Conservation (phyloP, 768 basidiomycete genomes). For the Lactarius trivialis region DNA sequence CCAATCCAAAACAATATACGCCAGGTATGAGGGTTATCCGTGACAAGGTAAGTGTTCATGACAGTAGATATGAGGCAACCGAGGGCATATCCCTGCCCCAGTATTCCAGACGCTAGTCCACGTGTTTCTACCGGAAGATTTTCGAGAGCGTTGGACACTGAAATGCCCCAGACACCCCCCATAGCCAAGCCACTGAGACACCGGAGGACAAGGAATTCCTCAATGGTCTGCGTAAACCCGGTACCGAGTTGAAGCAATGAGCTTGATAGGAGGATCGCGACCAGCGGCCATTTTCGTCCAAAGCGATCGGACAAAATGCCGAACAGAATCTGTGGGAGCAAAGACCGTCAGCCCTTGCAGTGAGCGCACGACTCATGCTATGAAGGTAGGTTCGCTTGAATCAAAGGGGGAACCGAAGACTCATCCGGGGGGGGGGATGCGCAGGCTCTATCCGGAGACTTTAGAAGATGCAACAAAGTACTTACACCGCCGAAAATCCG, state of each 20-base stretch:
- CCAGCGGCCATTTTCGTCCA: slow-evolving; percentile 90
- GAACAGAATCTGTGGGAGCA: slow-evolving; percentile 48
- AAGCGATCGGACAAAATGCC: slow-evolving; percentile 79
- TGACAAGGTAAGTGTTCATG: slow-evolving; percentile 63
- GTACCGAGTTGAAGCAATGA: slow-evolving; percentile 70
- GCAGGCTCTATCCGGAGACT: not conserved
- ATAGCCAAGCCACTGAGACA: slow-evolving; percentile 81
- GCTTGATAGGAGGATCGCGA: slow-evolving; percentile 65
- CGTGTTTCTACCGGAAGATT: slow-evolving; percentile 81
- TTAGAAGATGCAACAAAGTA: not conserved
- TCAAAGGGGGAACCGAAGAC: not conserved
- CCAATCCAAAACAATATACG: slow-evolving; percentile 76
- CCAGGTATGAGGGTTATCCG: slow-evolving; percentile 42
- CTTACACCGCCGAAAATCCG: slow-evolving; percentile 66
- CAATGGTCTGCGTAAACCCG: slow-evolving; percentile 71
- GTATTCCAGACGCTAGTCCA: slow-evolving; percentile 77
- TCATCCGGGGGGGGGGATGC: not conserved
- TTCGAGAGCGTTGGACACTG: slow-evolving; percentile 76
- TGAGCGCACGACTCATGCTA: not conserved
- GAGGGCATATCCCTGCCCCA: slow-evolving; percentile 88
- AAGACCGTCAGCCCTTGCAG: not conserved
- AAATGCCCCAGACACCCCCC: slow-evolving; percentile 85
- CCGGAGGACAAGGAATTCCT: slow-evolving; percentile 73
- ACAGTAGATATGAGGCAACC: slow-evolving; percentile 81
- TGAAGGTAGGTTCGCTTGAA: too few species aligned